These are phyloP conservation scores for Saitozyma sp. DNA, from an alignment of 768 basidiomycete species.

Conservation along the genomic window DNA sequence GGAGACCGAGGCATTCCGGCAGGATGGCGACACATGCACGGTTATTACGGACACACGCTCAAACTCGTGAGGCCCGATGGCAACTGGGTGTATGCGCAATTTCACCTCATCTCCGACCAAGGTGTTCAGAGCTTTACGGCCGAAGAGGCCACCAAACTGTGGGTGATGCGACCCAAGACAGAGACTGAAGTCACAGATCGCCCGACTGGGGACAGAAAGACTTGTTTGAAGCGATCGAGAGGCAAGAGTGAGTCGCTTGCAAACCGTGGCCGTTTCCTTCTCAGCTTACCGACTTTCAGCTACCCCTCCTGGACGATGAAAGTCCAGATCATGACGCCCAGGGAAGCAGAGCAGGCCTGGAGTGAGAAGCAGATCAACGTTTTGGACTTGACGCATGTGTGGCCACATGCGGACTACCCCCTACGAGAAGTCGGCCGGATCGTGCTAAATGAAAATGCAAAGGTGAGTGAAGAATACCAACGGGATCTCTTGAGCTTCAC, in stretches of 20 bases:
- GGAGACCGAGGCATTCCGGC: slow-evolving; percentile 55
- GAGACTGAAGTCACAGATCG: no score
- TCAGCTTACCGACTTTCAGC: not conserved
- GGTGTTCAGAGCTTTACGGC: slow-evolving; percentile 66
- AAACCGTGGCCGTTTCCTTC: not conserved
- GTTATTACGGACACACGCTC: slow-evolving; percentile 67
- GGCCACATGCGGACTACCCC: slow-evolving; percentile 55
- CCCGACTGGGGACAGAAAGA: slow-evolving; percentile 55
- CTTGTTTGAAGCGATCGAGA: slow-evolving; percentile 55
- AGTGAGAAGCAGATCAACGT: slow-evolving; percentile 64
- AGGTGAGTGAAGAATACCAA: slow-evolving; percentile 20
- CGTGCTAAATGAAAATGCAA: slow-evolving; percentile 54
- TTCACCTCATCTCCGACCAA: slow-evolving; percentile 52
- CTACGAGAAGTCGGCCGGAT: slow-evolving; percentile 53
- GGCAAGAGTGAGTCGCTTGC: slow-evolving; percentile 46
- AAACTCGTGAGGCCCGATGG: slow-evolving; percentile 51
- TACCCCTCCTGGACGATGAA: slow-evolving; percentile 47
- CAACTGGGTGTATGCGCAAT: slow-evolving; percentile 52
- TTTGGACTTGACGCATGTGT: slow-evolving; percentile 48
- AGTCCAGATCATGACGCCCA: slow-evolving; percentile 83
- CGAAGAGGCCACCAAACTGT: slow-evolving; percentile 65
- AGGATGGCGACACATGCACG: slow-evolving; percentile 74
- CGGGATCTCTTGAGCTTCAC: not conserved
- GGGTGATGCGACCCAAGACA: no score
- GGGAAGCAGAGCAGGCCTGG: slow-evolving; percentile 81